A percentile compares a stretch with the other conserved stretches of the same genome.
These are phyloP conservation scores for Cercis canadensis DNA, from an alignment of 306 rosid genomes.

Conservation along the genomic window DNA sequence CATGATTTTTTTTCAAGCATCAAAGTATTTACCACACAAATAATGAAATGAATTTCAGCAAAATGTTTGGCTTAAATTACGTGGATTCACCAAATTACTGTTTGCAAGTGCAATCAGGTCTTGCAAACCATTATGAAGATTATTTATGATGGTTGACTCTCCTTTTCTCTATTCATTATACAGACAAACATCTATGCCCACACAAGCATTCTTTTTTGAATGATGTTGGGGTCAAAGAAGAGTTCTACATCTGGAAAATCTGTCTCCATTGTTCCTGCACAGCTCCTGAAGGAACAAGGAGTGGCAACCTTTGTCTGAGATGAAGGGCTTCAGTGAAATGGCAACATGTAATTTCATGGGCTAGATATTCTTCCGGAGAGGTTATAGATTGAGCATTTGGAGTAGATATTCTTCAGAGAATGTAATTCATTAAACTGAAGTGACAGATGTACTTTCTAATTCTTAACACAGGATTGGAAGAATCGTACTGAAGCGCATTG, in stretches of 20 bases:
- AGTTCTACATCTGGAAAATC: not conserved
- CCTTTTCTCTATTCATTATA: too few species aligned
- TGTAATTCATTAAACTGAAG: not conserved
- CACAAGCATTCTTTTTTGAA: not conserved
- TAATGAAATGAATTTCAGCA: not conserved
- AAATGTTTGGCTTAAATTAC: not conserved
- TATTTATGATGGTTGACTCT: too few species aligned
- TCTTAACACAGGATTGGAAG: not conserved
- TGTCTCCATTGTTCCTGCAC: not conserved
- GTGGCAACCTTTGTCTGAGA: too few species aligned
- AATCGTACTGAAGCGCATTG: too few species aligned
- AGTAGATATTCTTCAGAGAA: too few species aligned
- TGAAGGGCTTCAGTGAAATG: not conserved
- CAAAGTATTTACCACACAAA: not conserved
- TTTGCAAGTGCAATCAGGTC: constrained; percentile 13
- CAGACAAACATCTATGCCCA: too few species aligned
- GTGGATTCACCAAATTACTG: not conserved
- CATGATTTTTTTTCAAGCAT: not conserved
- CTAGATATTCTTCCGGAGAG: not conserved
- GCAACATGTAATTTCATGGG: not conserved
- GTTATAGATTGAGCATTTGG: too few species aligned
- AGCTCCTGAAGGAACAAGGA: too few species aligned
- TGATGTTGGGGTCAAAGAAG: constrained; percentile 18
- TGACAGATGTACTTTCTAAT: not conserved
- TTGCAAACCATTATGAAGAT: constrained; percentile 20